Evolutionary conservation across 2,329 filamentous ascomycete genomes (phyloP).

Genomic region (Alternaria metachromatica): DNA sequence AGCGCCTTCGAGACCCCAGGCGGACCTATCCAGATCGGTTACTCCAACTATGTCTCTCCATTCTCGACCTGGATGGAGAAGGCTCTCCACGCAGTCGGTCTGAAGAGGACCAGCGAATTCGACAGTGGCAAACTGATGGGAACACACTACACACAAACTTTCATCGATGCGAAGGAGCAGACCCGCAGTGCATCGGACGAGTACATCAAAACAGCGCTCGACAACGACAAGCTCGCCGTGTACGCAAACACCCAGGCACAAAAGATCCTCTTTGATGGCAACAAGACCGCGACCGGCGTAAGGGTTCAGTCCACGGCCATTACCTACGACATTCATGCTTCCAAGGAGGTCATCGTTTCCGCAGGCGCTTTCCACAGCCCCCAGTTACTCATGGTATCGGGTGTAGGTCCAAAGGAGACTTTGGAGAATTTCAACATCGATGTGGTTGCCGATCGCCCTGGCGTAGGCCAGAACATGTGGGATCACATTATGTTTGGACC

Average conservation of each 20-base stretch:
- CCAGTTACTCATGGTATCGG: conserved; percentile 48
- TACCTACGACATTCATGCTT: conserved; percentile 43
- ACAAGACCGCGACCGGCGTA: conserved; percentile 24
- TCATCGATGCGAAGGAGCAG: conserved; percentile 28
- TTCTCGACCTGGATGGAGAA: conserved; percentile 22
- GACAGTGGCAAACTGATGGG: conserved; percentile 23
- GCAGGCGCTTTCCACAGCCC: conserved; percentile 23
- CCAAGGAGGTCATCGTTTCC: not conserved
- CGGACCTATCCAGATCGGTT: conserved; percentile 22
- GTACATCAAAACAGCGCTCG: conserved; percentile 4
- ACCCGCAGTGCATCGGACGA: conserved; percentile 13
- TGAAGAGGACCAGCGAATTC: conserved; percentile 15
- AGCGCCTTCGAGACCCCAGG: conserved; percentile 1
- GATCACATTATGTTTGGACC: conserved; percentile 24
- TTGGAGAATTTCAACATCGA: conserved; percentile 23
- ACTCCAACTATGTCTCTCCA: conserved; percentile 23
- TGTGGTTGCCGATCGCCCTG: conserved; percentile 23
- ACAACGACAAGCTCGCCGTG: conserved; percentile 16
- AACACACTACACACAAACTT: conserved; percentile 20
- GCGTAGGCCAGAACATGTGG: conserved; percentile 33
- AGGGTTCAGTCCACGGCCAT: conserved; percentile 50
- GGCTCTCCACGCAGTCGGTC: conserved; percentile 21
- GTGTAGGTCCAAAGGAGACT: conserved; percentile 35
- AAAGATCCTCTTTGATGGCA: conserved; percentile 44
- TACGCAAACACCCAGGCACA: conserved; percentile 43